phyloP scores from a whole-genome alignment of 164 flowering plant genomes.

The Cinnamomum chago region DNA sequence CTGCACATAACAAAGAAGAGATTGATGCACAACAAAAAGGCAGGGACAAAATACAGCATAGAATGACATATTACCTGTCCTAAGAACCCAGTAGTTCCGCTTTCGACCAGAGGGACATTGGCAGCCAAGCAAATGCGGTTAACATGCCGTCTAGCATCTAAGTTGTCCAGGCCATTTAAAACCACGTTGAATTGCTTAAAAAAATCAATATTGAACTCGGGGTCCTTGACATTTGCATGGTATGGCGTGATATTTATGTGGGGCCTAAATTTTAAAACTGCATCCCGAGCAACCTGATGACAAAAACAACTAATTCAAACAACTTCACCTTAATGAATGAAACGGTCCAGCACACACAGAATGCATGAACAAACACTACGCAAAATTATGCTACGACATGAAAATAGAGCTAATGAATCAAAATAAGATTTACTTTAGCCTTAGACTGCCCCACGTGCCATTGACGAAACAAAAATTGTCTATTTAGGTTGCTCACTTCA shows the following conservation, averaged over 20 bases:
- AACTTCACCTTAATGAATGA: not conserved
- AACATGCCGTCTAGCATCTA: conserved; percentile 96
- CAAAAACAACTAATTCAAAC: conserved; percentile 7
- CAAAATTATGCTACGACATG: not conserved
- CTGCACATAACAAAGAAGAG: not conserved
- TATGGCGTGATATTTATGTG: conserved; percentile 72
- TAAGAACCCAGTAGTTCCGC: conserved; percentile 97
- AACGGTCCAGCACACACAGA: not conserved
- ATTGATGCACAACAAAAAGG: not conserved
- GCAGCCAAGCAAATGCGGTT: conserved; percentile 97
- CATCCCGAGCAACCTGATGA: conserved; percentile 94
- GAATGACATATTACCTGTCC: conserved; percentile 65
- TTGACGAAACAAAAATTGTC: conserved; percentile 87
- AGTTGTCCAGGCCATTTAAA: conserved; percentile 91
- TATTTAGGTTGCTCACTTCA: conserved; percentile 95
- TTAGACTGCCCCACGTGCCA: conserved; percentile 93
- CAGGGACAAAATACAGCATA: not conserved
- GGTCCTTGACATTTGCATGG: conserved; percentile 92
- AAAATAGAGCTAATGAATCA: not conserved
- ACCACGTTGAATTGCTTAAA: conserved; percentile 90
- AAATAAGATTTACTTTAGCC: conserved; percentile 61
- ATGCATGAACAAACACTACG: not conserved
- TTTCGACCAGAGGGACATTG: conserved; percentile 90
- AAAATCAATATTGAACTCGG: conserved; percentile 86
- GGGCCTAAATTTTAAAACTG: conserved; percentile 85